Base-by-base conservation (phyloP, 352 stramenopile genomes). In the Synura sp. region DNA sequence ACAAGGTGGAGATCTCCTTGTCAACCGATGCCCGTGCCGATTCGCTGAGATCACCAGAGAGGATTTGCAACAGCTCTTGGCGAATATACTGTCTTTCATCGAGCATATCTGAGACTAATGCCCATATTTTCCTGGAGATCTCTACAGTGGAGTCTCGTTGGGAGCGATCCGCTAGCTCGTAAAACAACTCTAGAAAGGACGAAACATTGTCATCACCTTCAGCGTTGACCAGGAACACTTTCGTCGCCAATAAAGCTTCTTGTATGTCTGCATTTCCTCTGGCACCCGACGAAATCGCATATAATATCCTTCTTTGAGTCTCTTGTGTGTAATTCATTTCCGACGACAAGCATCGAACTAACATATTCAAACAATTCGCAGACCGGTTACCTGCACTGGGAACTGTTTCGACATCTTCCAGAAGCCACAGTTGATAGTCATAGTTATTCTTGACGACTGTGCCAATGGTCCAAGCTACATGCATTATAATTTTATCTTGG, bases 201-300 rank as follows among this genome's bases (percentile, higher is more conserved):
- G n/a, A n/a, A n/a, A n/a, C n/a, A n/a, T n/a, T n/a, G n/a, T n/a
- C n/a, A n/a, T n/a, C n/a, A n/a, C n/a, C n/a, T n/a, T n/a, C n/a
- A n/a, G n/a, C n/a, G n/a, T n/a, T n/a, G n/a, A n/a, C n/a, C n/a
- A n/a, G n/a, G n/a, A n/a, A n/a, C n/a, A n/a, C n/a, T n/a, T n/a
- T n/a, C n/a, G n/a, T n/a, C 12, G n/a, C 7, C 3, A 27, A 60
- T 60, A 25, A 29, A 27, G 7, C 44, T 7, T 27, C n/a, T 42
- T 73, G 57, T 31, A 73, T n/a, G 29, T 73, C 57, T 17, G 42
- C n/a, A 73, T 73, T 73, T 17, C 57, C 57, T 44, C 57, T 29
- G 14, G 25, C 12, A 22, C 7, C 57, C 42, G 57, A 42, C 14
- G 57, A 73, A 0, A 73, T 5, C 1, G 57, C 57, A 29, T 73